Percentiles rank a stretch among this genome's conserved stretches.
Conservation (phyloP, 352 stramenopile species). For the Phytophthora constricta region DNA sequence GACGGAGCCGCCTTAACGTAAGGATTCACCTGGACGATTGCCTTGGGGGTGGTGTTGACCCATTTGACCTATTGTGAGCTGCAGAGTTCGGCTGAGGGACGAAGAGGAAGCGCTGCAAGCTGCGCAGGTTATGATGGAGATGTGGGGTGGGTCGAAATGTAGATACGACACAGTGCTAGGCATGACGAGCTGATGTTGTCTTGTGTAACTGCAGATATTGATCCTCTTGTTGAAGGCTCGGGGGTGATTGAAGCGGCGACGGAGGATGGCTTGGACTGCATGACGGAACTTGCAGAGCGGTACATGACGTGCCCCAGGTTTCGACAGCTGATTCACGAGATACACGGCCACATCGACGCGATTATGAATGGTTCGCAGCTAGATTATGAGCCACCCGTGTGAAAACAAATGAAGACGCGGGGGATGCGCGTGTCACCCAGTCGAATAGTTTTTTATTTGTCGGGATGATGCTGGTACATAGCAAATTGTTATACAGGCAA, state of each 20-base stretch:
- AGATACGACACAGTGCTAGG: not conserved
- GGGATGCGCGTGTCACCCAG: not conserved
- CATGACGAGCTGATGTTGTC: not conserved
- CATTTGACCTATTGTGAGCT: not conserved
- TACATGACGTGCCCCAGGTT: conserved; percentile 46
- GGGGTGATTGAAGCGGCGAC: not conserved
- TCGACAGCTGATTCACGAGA: conserved; percentile 40
- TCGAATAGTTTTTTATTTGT: conserved; percentile 23
- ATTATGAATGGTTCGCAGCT: conserved; percentile 6
- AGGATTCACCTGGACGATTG: not conserved
- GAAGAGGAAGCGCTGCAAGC: conserved; percentile 33
- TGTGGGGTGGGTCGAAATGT: conserved; percentile 45
- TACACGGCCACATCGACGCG: conserved; percentile 48
- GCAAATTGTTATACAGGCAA: conserved; percentile 25
- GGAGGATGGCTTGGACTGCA: conserved; percentile 3
- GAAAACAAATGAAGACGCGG: not conserved
- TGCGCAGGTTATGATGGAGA: conserved; percentile 51
- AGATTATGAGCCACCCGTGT: conserved; percentile 7
- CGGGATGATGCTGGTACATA: conserved; percentile 4
- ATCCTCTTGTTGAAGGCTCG: conserved; percentile 47
- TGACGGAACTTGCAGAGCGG: conserved; percentile 34
- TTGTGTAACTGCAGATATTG: conserved; percentile 32
- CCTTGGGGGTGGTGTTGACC: not conserved
- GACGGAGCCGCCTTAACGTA: conserved; percentile 39
- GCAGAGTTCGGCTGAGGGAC: conserved; percentile 40